These are phyloP conservation scores for Ailanthus altissimus DNA, from an alignment of 345 rosid species.

Conservation along the genomic window DNA sequence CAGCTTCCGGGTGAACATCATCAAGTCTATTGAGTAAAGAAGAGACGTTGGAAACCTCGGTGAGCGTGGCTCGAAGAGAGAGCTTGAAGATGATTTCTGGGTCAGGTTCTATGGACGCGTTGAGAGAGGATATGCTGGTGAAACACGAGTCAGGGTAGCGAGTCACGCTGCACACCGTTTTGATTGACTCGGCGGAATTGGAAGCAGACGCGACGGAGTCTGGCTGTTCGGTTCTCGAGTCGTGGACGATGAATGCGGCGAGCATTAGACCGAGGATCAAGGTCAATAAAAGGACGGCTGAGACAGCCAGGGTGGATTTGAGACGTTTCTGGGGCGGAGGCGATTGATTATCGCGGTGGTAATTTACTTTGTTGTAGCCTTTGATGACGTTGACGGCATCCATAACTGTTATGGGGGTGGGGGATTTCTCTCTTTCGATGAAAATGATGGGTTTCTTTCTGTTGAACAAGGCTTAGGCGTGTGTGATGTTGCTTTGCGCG, in stretches of 20 bases:
- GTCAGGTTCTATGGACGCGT: conserved; percentile 38
- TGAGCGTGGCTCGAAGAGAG: conserved; percentile 42
- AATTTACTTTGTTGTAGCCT: conserved; percentile 69
- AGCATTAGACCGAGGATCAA: conserved; percentile 35
- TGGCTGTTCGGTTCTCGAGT: conserved; percentile 26
- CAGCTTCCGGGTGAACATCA: conserved; percentile 45
- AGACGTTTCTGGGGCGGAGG: conserved; percentile 36
- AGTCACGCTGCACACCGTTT: conserved; percentile 57
- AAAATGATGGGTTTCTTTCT: background rate
- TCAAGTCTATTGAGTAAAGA: conserved; percentile 35
- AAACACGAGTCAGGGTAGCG: conserved; percentile 63
- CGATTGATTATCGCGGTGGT: conserved; percentile 38
- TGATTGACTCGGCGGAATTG: conserved; percentile 41
- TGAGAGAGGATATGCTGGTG: conserved; percentile 51
- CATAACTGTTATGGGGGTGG: conserved; percentile 29
- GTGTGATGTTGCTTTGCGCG: no score
- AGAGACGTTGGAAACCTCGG: conserved; percentile 37
- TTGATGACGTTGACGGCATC: conserved; percentile 56
- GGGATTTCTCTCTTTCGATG: background rate
- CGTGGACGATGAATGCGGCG: conserved; percentile 34
- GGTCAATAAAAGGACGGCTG: conserved; percentile 45
- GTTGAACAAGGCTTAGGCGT: background rate
- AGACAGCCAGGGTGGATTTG: conserved; percentile 35
- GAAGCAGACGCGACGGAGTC: conserved; percentile 23
- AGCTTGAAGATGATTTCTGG: conserved; percentile 63